Base-by-base conservation (phyloP, 192 early-diverging fungal species). In the Cladochytrium replicatum region DNA sequence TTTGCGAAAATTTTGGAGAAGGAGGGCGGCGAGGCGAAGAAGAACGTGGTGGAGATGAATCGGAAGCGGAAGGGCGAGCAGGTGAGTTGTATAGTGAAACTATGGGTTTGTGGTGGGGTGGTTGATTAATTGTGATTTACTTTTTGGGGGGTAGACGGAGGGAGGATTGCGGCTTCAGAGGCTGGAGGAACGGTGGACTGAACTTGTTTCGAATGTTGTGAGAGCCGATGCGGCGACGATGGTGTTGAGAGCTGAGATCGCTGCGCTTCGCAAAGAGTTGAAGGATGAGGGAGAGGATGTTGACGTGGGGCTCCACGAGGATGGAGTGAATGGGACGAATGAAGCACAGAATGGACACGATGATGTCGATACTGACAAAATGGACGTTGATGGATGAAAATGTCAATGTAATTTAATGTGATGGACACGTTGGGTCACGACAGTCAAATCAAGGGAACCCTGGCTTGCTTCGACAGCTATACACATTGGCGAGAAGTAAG, bases 41-140 rank as follows among this genome's bases (percentile, higher is more conserved):
- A 50, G 28, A 48, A 53, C 34, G 25, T 68, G 6, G 22, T 48
- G 40, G 64, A 67, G 11, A 23, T 77, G n/a, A 73, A 77, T 47
- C 57, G 60, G 50, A 52, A 52, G 29, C 27, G 74, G 41, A 73
- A 77, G 49, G 41, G 50, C 9, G 64, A 66, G 4, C 74, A 77
- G 65, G 60, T 72, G 29, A 8, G 46, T 29, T 9, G 9, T 44
- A 13, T 29, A 11, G n/a, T n/a, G n/a, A n/a, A n/a, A n/a, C n/a
- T n/a, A n/a, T n/a, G n/a, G n/a, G n/a, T n/a, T 29, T 6, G 4
- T 21, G 26, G n/a, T 0, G 9, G 3, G n/a, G 29, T 55, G 37
- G 15, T 25, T 34, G 24, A 26, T 21, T 30, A 24, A 3, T 7
- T 2, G 21, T 30, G 32, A 4, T 54, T 23, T 9, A 22, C 21